Evolutionary conservation across 1,284 basidiomycete species (phyloP), one percentile per base, ranked within the genome.

Genomic region (Moesziomyces aphidis): DNA sequence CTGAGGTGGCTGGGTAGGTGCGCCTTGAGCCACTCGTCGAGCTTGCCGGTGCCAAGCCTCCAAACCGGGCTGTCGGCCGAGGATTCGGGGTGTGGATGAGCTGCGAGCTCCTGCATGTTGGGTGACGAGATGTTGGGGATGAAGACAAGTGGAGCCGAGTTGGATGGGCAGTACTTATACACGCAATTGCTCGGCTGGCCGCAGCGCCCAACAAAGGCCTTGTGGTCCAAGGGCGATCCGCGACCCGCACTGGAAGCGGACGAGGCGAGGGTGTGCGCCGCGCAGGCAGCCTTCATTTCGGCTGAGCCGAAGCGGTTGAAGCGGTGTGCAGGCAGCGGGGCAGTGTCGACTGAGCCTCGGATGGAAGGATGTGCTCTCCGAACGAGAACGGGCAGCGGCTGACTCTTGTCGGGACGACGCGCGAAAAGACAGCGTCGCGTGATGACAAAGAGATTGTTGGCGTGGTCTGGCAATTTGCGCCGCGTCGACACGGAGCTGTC

Each of bases 401-500:
- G 31, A 34, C 31, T 34, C 31, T 11, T 13, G 31, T 34, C 31
- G 31, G 10, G 10, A 34, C 10, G 31, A 34, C 11, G 31, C 31
- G 31, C 31, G 31, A 34, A 34, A 47, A 58, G 46, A 54, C 43
- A 26, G 67, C 67, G 67, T 61, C 61, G 67, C 67, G 61, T 70
- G 67, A 61, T 70, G 67, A 70, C 67, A 64, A 50, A 68, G 28
- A 6, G 39, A 26, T 23, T 44, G 53, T 46, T 53, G 55, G 34
- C 24, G 42, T 34, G 15, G 17, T 44, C 43, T 39, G 39, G 10
- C 10, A 11, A 9, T 34, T 34, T 34, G 31, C 31, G 31, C 31
- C 31, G 31, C 31, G 10, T 34, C 31, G 31, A 34, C 31, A 10
- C 10, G 31, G 11, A 42, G 39, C 39, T 42, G 39, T 42, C 39